Evolutionary conservation across 2,329 filamentous ascomycete genomes (phyloP).

Genomic region (Beauveria brongniartii): DNA sequence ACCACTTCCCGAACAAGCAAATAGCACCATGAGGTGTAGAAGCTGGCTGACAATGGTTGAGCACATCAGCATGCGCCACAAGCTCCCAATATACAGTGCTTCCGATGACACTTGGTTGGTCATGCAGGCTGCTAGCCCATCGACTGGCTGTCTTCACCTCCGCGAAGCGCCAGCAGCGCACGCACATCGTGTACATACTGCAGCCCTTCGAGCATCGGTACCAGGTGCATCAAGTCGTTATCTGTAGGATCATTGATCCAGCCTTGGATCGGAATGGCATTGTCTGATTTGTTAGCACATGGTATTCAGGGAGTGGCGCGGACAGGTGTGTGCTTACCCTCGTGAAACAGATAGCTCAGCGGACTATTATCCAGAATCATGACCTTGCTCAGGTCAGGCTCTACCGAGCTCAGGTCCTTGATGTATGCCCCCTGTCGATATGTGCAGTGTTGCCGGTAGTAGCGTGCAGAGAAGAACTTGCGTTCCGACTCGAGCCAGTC

Average conservation of each 20-base stretch:
- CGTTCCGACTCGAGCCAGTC: slow-evolving; percentile 96
- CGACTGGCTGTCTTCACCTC: slow-evolving; percentile 69
- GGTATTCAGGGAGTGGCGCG: neutral
- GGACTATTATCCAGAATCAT: slow-evolving; percentile 99
- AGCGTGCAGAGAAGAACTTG: slow-evolving; percentile 89
- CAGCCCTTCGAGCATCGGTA: slow-evolving; percentile 85
- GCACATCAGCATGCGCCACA: slow-evolving; percentile 11
- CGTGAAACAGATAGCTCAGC: slow-evolving; percentile 96
- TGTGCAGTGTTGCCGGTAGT: slow-evolving; percentile 96
- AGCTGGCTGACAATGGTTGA: slow-evolving; percentile 12
- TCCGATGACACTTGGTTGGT: neutral
- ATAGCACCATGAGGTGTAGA: neutral
- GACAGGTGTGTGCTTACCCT: slow-evolving; percentile 52
- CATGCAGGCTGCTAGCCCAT: slow-evolving; percentile 25
- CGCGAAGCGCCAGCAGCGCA: slow-evolving; percentile 77
- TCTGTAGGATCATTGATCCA: slow-evolving; percentile 99
- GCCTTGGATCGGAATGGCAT: slow-evolving; percentile 96
- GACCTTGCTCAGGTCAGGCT: slow-evolving; percentile 93
- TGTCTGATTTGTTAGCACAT: slow-evolving; percentile 52
- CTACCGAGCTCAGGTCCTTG: slow-evolving; percentile 92
- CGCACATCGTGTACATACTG: slow-evolving; percentile 96
- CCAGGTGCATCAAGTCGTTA: slow-evolving; percentile 84
- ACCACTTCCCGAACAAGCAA: neutral
- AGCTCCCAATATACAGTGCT: neutral
- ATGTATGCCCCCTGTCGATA: slow-evolving; percentile 94